A percentile compares a stretch with the other conserved stretches of the same genome.
These are phyloP conservation scores for Moesziomyces aphidis DNA, from an alignment of 1,284 basidiomycete species.

Conservation along the genomic window DNA sequence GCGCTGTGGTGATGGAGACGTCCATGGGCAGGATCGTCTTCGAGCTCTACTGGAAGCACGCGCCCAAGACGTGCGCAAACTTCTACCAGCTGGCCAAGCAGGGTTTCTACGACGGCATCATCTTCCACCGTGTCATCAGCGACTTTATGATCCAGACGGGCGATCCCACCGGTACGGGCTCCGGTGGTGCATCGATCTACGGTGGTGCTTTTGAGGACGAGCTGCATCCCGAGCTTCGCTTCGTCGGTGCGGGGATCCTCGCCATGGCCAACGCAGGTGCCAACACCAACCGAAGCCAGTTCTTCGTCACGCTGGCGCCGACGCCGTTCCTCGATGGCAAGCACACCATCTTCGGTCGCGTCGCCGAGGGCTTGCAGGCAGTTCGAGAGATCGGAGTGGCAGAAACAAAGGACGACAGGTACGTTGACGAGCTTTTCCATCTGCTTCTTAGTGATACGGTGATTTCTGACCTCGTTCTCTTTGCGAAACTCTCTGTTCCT, in stretches of 20 bases:
- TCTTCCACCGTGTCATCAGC: slow-evolving; percentile 97
- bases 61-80: slow-evolving; percentile 61
- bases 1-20: slow-evolving; percentile 58
- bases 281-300: slow-evolving; percentile 93
- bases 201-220: slow-evolving; percentile 88
- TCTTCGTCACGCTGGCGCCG: slow-evolving; percentile 97
- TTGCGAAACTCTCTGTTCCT: background rate
- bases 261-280: slow-evolving; percentile 98
- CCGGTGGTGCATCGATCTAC: slow-evolving; percentile 78
- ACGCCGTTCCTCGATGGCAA: slow-evolving; percentile 86
- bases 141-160: slow-evolving; percentile 99
- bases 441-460: background rate
- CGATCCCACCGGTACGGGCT: slow-evolving; percentile 95
- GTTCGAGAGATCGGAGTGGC: slow-evolving; percentile 66
- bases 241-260: slow-evolving; percentile 93
- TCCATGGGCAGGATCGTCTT: slow-evolving; percentile 59
- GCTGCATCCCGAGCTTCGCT: slow-evolving; percentile 82
- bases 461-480: background rate
- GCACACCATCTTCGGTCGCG: slow-evolving; percentile 74
- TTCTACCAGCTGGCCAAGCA: slow-evolving; percentile 62
- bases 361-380: slow-evolving; percentile 72
- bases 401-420: slow-evolving; percentile 47
- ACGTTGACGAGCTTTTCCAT: slow-evolving; percentile 1
- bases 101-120: slow-evolving; percentile 71
- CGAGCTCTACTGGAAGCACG: slow-evolving; percentile 64